Conservation (phyloP, 1,284 basidiomycete species). For the Phlebopus sp. region DNA sequence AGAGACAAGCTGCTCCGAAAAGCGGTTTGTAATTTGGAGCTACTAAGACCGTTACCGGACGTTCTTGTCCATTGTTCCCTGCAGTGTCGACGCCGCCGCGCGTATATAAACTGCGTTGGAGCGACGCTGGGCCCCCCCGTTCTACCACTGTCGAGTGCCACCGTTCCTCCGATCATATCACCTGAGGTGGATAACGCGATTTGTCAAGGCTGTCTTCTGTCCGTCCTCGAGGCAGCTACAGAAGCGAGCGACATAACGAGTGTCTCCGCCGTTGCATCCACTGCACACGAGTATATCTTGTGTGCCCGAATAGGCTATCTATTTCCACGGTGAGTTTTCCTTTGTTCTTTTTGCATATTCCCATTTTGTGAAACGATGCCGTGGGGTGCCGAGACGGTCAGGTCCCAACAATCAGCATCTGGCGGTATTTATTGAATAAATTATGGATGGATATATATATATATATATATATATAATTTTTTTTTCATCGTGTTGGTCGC, state of each 20-base stretch:
- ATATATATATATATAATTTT: conserved; percentile 26
- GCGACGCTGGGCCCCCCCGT: conserved; percentile 9
- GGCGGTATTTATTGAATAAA: too few species aligned
- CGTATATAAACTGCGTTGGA: too few species aligned
- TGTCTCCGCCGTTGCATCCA: conserved; percentile 13
- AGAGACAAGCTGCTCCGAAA: not conserved
- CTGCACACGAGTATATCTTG: conserved; percentile 7
- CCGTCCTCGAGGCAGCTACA: conserved; percentile 32
- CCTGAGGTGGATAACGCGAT: conserved; percentile 25
- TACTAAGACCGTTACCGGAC: conserved; percentile 9
- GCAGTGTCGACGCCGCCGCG: too few species aligned
- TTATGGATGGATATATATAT: too few species aligned
- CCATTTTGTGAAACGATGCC: conserved; percentile 18
- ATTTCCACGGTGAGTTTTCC: conserved; percentile 34
- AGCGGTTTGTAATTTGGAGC: conserved; percentile 10
- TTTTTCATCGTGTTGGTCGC: conserved; percentile 16
- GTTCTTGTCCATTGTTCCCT: conserved; percentile 15
- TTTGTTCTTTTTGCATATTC: conserved; percentile 21
- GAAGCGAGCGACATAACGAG: conserved; percentile 29
- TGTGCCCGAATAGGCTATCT: conserved; percentile 6
- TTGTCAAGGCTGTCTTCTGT: conserved; percentile 21
- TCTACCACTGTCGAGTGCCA: not conserved
- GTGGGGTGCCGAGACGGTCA: conserved; percentile 18
- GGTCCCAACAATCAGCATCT: conserved; percentile 24
- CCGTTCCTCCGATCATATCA: conserved; percentile 23